Base-by-base conservation (phyloP, 2,329 filamentous ascomycete species). In the Aureobasidium zeae region DNA sequence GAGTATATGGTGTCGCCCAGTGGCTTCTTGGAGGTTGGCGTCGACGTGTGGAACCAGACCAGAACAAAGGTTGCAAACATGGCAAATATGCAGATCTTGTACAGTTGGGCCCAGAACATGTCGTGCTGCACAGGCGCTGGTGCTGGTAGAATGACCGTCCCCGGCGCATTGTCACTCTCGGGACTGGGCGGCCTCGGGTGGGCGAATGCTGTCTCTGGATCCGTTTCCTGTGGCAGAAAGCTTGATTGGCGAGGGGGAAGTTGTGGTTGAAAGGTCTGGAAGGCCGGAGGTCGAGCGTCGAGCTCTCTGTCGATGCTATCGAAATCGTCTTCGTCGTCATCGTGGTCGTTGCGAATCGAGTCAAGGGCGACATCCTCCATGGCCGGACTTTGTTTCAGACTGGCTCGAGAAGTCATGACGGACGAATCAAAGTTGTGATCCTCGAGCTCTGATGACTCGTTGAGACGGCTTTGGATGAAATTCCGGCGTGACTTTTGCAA, bases 1-100 rank as follows among this genome's bases (percentile, higher is more conserved):
- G 83, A 86, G 63, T 98, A 98, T 47, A 98, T 86, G 1, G 89
- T 95, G 62, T 98, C 91, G 11, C 88, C 89, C 45, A 93, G 75
- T 1, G 82, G 81, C 48, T 74, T 74, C 57, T 83, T 83, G 44
- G 72, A 71, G 42, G 68, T 68, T 4, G 83, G 81, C 1, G 80
- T 69, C 13, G 83, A 78, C 2, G 89, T 96, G 58, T 96, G 86
- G 29, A 98, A 72, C 70, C 84, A 93, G 17, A 94, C 83, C 11
- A 98, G 72, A 50, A 94, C 79, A 55, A 87, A 93, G 1, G 87
- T 89, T 10, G 89, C 84, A 55, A 96, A 76, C 57, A 96, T 75
- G 28, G 82, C 83, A 33, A 85, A 87, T 42, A 94, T 67, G 24
- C 79, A 79, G 54, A 96, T 91, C 35, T 94, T 67, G 60, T 88